Evolutionary conservation across 371 early-diverging fungal genomes (phyloP).

Genomic region (Globomyces sp.): DNA sequence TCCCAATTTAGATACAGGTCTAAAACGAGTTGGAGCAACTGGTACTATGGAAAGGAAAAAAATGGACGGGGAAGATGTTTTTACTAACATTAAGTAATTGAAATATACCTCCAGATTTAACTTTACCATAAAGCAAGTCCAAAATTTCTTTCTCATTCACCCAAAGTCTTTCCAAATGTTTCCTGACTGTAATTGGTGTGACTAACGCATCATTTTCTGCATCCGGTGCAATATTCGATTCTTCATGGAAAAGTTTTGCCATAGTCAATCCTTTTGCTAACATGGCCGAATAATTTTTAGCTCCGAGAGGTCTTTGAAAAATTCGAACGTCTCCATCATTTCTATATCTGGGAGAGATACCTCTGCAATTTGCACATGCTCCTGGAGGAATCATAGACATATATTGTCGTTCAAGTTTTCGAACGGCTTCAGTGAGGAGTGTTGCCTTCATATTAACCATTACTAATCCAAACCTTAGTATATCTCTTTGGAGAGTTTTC

Average conservation of each 20-base stretch:
- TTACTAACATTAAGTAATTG: neutral
- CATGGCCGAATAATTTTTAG: constrained; percentile 71
- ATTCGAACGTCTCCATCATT: constrained; percentile 86
- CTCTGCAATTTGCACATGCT: constrained; percentile 82
- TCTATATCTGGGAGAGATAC: constrained; percentile 75
- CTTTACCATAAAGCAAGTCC: constrained; percentile 68
- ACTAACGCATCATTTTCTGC: constrained; percentile 57
- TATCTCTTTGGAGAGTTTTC: constrained; percentile 42
- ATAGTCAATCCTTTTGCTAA: constrained; percentile 51
- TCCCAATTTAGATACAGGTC: constrained; percentile 89
- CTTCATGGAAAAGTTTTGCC: constrained; percentile 39
- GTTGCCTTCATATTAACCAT: constrained; percentile 19
- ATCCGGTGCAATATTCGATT: constrained; percentile 31
- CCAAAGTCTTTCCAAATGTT: constrained; percentile 74
- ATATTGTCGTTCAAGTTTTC: constrained; percentile 44
- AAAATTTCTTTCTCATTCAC: constrained; percentile 69
- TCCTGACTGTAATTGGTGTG: constrained; percentile 79
- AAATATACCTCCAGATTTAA: neutral
- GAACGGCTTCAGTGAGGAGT: constrained; percentile 39
- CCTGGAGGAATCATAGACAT: constrained; percentile 40
- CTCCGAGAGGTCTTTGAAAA: constrained; percentile 74
- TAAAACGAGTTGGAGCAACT: constrained; percentile 95
- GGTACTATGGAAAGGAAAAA: constrained; percentile 96
- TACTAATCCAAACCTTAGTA: neutral
- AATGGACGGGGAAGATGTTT: constrained; percentile 64